phyloP scores from a whole-genome alignment of 1,284 basidiomycete species.

The Irpex sp. region DNA sequence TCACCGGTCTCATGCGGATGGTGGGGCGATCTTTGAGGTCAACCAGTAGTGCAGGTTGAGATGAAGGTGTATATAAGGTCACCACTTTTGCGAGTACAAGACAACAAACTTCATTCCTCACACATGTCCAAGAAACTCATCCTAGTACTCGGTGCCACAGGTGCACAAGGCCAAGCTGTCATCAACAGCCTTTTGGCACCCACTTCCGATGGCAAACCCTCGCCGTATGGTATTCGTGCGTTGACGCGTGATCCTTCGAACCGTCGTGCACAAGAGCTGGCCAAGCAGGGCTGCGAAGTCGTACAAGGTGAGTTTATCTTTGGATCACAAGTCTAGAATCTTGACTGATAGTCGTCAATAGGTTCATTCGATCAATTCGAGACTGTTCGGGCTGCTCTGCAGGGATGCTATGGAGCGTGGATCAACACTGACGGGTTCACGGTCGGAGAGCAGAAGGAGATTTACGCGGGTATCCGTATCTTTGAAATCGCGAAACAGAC shows the following conservation, averaged over 20 bases:
- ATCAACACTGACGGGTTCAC: slow-evolving; percentile 47
- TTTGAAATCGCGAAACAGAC: slow-evolving; percentile 44
- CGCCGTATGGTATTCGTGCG: slow-evolving; percentile 43
- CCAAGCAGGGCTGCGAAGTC: slow-evolving; percentile 38
- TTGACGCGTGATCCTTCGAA: slow-evolving; percentile 41
- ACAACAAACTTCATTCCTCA: not conserved
- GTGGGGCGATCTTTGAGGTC: too few relatives aligned
- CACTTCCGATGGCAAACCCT: slow-evolving; percentile 34
- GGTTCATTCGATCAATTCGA: slow-evolving; percentile 29
- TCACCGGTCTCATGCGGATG: too few relatives aligned
- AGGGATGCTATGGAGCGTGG: slow-evolving; percentile 43
- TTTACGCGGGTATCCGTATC: slow-evolving; percentile 40
- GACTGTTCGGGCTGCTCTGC: slow-evolving; percentile 30
- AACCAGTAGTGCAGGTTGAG: too few relatives aligned
- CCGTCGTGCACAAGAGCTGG: slow-evolving; percentile 33
- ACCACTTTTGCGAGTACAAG: not conserved
- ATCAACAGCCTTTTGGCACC: slow-evolving; percentile 40
- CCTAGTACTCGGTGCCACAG: slow-evolving; percentile 49
- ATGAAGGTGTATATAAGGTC: not conserved
- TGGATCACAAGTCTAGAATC: not conserved
- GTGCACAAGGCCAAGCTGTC: slow-evolving; percentile 45
- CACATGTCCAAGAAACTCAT: slow-evolving; percentile 34
- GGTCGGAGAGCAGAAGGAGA: slow-evolving; percentile 40
- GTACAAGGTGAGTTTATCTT: slow-evolving; percentile 33
- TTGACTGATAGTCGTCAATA: not conserved